Evolutionary conservation across 805 yeast species (phyloP).

Genomic region (Yamadazyma insecticola): DNA sequence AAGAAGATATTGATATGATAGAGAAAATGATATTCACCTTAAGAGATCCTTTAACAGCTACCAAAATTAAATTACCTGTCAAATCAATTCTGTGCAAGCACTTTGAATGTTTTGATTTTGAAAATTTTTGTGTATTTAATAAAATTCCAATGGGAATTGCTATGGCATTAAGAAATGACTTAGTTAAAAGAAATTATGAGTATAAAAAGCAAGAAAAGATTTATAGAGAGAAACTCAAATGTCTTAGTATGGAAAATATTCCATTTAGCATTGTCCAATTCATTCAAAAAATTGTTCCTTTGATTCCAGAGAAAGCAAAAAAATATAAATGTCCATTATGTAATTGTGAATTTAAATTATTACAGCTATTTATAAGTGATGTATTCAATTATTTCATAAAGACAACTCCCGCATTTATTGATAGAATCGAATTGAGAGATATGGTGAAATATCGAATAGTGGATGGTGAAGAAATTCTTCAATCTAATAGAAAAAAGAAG

Average conservation of each 20-base stretch:
- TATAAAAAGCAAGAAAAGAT: constrained; percentile 8
- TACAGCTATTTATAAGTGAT: constrained; percentile 33
- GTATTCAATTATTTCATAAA: constrained; percentile 39
- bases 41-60: constrained; percentile 37
- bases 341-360: constrained; percentile 28
- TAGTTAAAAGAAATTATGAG: constrained; percentile 15
- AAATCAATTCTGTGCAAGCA: constrained; percentile 34
- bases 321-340: constrained; percentile 39
- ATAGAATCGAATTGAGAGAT: constrained; percentile 32
- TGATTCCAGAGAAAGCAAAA: constrained; percentile 13
- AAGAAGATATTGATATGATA: constrained; percentile 21
- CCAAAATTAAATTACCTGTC: constrained; percentile 35
- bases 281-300: constrained; percentile 1
- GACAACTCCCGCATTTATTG: constrained; percentile 29
- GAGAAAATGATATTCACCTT: constrained; percentile 35
- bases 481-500: constrained; percentile 2
- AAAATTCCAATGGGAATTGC: constrained; percentile 26
- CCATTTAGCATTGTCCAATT: background rate
- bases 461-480: constrained; percentile 17
- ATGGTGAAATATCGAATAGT: constrained; percentile 29
- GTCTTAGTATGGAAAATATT: background rate
- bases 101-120: constrained; percentile 42
- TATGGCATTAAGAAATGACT: constrained; percentile 17
- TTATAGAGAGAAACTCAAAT: background rate
- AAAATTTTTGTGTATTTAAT: constrained; percentile 36